Percentiles rank a stretch among this genome's conserved stretches.
Evolutionary conservation across 1,284 basidiomycete genomes (phyloP).

Genomic region (Neonothopanus nambi): DNA sequence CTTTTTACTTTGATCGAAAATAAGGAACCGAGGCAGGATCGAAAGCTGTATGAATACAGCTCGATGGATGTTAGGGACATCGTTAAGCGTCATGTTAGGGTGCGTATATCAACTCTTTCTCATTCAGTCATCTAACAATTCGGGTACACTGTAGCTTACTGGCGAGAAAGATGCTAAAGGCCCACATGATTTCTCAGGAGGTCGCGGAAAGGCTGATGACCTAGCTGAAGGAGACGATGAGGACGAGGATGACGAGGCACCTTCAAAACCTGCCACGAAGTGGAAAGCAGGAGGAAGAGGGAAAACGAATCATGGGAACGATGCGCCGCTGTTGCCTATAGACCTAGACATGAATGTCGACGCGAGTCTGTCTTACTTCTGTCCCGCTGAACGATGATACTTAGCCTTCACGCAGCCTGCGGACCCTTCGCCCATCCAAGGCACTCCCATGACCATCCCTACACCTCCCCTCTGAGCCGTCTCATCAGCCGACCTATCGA

Average conservation of each 20-base stretch:
- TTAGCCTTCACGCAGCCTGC: no score
- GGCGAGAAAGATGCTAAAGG: constrained; percentile 50
- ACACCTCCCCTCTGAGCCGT: no score
- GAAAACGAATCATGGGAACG: background rate
- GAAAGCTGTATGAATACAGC: constrained; percentile 54
- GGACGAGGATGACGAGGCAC: constrained; percentile 44
- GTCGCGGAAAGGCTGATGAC: no score
- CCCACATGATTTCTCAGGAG: constrained; percentile 41
- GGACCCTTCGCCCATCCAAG: no score
- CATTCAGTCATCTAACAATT: no score
- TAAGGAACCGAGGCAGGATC: constrained; percentile 42
- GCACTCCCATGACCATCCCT: no score
- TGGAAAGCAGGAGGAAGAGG: no score
- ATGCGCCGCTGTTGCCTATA: no score
- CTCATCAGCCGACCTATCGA: no score
- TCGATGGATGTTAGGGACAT: constrained; percentile 43
- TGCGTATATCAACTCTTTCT: constrained; percentile 31
- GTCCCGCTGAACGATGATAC: no score
- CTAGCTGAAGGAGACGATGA: constrained; percentile 39
- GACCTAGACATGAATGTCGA: background rate
- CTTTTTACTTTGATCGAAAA: no score
- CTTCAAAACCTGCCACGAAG: constrained; percentile 24
- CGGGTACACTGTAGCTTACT: no score
- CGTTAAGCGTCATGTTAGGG: constrained; percentile 46
- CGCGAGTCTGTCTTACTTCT: background rate